phyloP scores from a whole-genome alignment of 176 grass and related monocot species.

The Raddia guianensis region DNA sequence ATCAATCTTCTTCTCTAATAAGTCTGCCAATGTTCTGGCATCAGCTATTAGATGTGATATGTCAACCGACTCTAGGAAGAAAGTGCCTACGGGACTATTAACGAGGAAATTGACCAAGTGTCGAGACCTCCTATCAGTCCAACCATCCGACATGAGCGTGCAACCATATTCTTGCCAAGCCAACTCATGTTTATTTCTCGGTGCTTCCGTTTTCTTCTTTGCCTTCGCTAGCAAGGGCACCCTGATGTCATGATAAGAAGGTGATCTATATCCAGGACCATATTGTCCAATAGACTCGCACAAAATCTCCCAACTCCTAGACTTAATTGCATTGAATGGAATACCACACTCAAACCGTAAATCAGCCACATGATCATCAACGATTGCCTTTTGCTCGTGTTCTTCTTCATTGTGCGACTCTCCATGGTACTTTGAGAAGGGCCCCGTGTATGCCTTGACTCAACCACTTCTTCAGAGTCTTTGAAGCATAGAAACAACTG shows the following conservation, averaged over 20 bases:
- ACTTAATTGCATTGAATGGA: not conserved
- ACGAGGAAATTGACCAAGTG: not conserved
- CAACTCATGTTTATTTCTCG: not conserved
- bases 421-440: not conserved
- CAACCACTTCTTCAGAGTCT: not conserved
- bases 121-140: not conserved
- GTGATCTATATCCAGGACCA: not conserved
- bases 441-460: not conserved
- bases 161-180: conserved; percentile 3
- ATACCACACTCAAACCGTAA: not conserved
- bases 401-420: not conserved
- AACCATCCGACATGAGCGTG: not conserved
- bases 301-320: not conserved
- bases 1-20: not conserved
- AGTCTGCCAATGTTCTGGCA: not conserved
- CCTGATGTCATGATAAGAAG: not conserved
- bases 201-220: no score
- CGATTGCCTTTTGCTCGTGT: not conserved
- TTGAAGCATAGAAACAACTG: not conserved
- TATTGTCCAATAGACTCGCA: not conserved
- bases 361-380: not conserved
- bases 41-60: not conserved
- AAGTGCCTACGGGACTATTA: not conserved
- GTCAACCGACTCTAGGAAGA: not conserved
- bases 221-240: not conserved